Percentiles rank a stretch among this genome's conserved stretches.
Conservation (phyloP, 2,329 filamentous ascomycete genomes). For the Botrytis squamosa region DNA sequence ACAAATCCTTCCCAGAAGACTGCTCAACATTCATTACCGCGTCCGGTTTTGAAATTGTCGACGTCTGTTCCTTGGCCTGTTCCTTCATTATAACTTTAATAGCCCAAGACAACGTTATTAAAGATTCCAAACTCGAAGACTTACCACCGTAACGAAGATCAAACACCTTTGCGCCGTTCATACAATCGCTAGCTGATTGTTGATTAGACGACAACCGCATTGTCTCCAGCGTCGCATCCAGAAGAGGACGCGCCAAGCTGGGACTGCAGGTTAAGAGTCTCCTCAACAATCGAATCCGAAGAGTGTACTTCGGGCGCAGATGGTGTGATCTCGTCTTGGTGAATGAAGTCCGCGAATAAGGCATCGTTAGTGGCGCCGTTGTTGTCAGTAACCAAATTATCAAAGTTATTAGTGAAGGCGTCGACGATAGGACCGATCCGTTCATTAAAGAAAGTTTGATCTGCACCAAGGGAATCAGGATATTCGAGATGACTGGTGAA, state of each 20-base stretch:
- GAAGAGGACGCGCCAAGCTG: constrained; percentile 69
- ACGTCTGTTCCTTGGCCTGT: constrained; percentile 26
- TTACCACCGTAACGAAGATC: constrained; percentile 29
- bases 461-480: constrained; percentile 66
- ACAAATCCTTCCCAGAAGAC: constrained; percentile 33
- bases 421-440: constrained; percentile 72
- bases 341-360: constrained; percentile 52
- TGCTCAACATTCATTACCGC: constrained; percentile 36
- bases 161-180: constrained; percentile 34
- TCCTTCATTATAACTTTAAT: constrained; percentile 36
- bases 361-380: constrained; percentile 52
- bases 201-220: constrained; percentile 67
- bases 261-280: constrained; percentile 70
- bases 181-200: constrained; percentile 37
- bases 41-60: constrained; percentile 30
- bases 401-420: constrained; percentile 62
- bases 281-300: constrained; percentile 41
- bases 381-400: constrained; percentile 65
- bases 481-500: constrained; percentile 60
- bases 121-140: constrained; percentile 35
- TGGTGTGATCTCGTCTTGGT: constrained; percentile 47
- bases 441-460: constrained; percentile 75
- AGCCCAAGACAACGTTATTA: constrained; percentile 40
- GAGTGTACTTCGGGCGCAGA: constrained; percentile 39
- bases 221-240: constrained; percentile 71